Evolutionary conservation across 148 eudicot genomes (phyloP).

Genomic region (Chenopodium formosanum): DNA sequence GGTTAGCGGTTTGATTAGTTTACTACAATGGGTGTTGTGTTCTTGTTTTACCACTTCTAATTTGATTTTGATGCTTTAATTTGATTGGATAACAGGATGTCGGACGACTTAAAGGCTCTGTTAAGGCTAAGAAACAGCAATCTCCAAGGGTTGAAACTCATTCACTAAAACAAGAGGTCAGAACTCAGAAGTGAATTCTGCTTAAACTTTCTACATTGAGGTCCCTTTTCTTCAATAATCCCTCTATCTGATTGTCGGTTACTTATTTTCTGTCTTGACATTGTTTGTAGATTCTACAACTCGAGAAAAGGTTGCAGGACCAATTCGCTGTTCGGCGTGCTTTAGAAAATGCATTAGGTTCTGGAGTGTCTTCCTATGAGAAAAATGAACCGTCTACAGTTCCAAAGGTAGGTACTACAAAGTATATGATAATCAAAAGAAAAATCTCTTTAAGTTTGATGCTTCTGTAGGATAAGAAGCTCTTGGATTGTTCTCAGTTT

Average conservation of each 20-base stretch:
- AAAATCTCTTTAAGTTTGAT: neutral
- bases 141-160: constrained; percentile 51
- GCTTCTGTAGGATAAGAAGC: neutral
- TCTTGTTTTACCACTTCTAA: neutral
- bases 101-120: constrained; percentile 40
- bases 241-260: neutral
- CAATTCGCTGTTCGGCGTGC: constrained; percentile 78
- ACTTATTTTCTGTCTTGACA: neutral
- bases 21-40: neutral
- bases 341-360: constrained; percentile 78
- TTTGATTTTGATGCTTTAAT: constrained; percentile 12
- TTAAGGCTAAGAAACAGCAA: constrained; percentile 41
- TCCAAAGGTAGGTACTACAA: constrained; percentile 56
- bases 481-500: too few relatives aligned
- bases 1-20: neutral
- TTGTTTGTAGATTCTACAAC: constrained; percentile 60
- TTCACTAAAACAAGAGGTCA: constrained; percentile 81
- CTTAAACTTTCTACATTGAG: neutral
- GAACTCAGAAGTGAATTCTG: constrained; percentile 48
- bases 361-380: constrained; percentile 47
- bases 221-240: neutral
- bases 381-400: constrained; percentile 39
- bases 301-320: constrained; percentile 76
- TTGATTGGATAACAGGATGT: constrained; percentile 46
- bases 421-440: neutral